Percentiles rank a stretch among this genome's conserved stretches.
Conservation (phyloP, 768 basidiomycete genomes). For the Mycena alexandri region DNA sequence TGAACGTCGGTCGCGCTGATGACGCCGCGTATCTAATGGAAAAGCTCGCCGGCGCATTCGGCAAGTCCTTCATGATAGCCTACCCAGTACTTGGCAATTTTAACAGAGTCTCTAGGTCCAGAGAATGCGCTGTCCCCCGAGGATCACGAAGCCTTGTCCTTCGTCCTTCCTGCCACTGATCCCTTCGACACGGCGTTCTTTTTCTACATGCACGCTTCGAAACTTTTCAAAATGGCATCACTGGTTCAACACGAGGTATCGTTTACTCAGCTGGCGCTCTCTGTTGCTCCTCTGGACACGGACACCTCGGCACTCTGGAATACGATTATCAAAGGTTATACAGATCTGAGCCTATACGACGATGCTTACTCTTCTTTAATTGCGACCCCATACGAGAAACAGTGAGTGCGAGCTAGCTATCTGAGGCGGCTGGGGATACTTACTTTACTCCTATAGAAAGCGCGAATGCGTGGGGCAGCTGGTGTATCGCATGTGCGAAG, state of each 20-base stretch:
- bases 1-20: conserved; percentile 75
- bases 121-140: conserved; percentile 67
- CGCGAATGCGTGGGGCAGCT: conserved; percentile 86
- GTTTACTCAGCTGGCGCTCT: conserved; percentile 86
- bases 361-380: conserved; percentile 89
- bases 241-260: conserved; percentile 72
- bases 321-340: conserved; percentile 80
- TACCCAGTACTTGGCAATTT: conserved; percentile 20
- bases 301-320: conserved; percentile 84
- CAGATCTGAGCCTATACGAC: conserved; percentile 81
- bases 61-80: conserved; percentile 56
- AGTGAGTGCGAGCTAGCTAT: conserved; percentile 66
- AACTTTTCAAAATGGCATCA: conserved; percentile 75
- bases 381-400: conserved; percentile 77
- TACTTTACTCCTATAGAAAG: conserved; percentile 63
- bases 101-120: conserved; percentile 51
- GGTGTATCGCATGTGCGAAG: conserved; percentile 94
- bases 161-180: conserved; percentile 70
- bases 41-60: conserved; percentile 80
- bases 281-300: conserved; percentile 65
- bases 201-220: conserved; percentile 83
- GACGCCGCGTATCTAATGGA: conserved; percentile 83
- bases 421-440: conserved; percentile 8
- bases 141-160: conserved; percentile 72
- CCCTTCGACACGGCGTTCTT: conserved; percentile 71